A percentile compares a stretch with the other conserved stretches of the same genome.
These are phyloP conservation scores for Pseudogymnoascus pannorum DNA, from an alignment of 2,329 filamentous ascomycete species.

Conservation along the genomic window DNA sequence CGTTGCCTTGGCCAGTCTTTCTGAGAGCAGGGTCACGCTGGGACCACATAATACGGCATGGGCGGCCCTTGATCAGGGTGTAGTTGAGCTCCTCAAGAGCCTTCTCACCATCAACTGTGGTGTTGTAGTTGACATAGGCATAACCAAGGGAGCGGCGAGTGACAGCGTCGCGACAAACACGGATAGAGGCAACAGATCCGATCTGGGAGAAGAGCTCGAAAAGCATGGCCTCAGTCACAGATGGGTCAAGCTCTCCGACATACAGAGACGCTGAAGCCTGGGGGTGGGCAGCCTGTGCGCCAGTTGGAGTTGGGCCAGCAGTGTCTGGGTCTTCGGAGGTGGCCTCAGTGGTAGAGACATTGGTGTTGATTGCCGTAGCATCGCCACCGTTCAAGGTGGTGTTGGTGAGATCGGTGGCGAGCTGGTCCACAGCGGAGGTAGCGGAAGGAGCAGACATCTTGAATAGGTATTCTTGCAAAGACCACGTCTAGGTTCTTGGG, in stretches of 20 bases:
- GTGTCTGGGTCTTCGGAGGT: conserved; percentile 52
- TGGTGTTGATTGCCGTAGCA: conserved; percentile 68
- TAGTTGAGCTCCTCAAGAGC: conserved; percentile 99
- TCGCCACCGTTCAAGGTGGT: conserved; percentile 61
- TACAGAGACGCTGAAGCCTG: conserved; percentile 97
- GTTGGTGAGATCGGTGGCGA: conserved; percentile 69
- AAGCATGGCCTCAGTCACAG: conserved; percentile 98
- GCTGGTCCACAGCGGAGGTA: conserved; percentile 65
- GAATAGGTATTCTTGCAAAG: conserved; percentile 22
- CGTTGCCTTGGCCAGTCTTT: conserved; percentile 98
- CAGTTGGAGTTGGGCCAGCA: conserved; percentile 63
- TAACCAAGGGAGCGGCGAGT: conserved; percentile 98
- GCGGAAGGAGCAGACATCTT: conserved; percentile 56
- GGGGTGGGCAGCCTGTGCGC: conserved; percentile 62
- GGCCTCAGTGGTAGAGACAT: conserved; percentile 48
- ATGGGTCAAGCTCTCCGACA: conserved; percentile 95
- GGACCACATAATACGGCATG: conserved; percentile 99
- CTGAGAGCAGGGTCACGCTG: conserved; percentile 97
- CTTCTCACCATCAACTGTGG: conserved; percentile 91
- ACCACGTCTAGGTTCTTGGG: conserved; percentile 12
- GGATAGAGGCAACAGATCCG: conserved; percentile 96
- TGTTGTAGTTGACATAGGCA: conserved; percentile 99
- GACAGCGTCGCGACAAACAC: conserved; percentile 98
- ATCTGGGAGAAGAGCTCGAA: conserved; percentile 99
- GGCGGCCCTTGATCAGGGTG: conserved; percentile 96